Conservation (phyloP, 306 rosid genomes). For the Fagus crenata region DNA sequence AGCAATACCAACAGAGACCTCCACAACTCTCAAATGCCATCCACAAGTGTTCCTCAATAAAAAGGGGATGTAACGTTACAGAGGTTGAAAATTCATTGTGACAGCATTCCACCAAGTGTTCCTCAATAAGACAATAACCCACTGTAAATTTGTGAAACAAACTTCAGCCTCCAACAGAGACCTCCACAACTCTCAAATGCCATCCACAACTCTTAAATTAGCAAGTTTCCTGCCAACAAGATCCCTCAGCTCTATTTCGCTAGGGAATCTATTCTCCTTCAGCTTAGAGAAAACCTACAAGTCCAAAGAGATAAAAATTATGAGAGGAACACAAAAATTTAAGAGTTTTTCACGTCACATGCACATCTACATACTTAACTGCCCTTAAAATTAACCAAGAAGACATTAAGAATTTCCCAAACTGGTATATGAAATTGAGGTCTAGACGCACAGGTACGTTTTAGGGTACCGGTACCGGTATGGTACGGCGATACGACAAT, state of each 20-base stretch:
- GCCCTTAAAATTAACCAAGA: background rate
- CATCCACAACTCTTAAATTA: conserved; percentile 26
- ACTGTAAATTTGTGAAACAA: background rate
- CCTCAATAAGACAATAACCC: background rate
- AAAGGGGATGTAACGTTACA: background rate
- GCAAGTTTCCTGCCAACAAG: conserved; percentile 43
- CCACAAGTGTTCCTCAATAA: background rate
- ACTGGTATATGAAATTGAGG: background rate
- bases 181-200: conserved; percentile 31
- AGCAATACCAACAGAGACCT: conserved; percentile 9
- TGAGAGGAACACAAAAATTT: background rate
- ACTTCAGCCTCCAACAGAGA: conserved; percentile 23
- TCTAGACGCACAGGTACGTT: too few relatives aligned
- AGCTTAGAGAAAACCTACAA: conserved; percentile 76
- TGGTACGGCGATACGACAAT: too few relatives aligned
- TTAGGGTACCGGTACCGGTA: too few relatives aligned
- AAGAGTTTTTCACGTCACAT: background rate
- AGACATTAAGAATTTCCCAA: background rate
- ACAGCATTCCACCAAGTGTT: background rate
- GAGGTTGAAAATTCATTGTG: background rate
- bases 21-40: conserved; percentile 21
- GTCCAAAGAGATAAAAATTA: conserved; percentile 19
- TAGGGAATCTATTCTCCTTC: conserved; percentile 71
- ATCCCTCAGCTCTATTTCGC: conserved; percentile 67
- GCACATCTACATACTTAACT: background rate